A percentile compares a stretch with the other conserved stretches of the same genome.
phyloP scores from a whole-genome alignment of 352 stramenopile genomes.

The Phytophthora idaei region DNA sequence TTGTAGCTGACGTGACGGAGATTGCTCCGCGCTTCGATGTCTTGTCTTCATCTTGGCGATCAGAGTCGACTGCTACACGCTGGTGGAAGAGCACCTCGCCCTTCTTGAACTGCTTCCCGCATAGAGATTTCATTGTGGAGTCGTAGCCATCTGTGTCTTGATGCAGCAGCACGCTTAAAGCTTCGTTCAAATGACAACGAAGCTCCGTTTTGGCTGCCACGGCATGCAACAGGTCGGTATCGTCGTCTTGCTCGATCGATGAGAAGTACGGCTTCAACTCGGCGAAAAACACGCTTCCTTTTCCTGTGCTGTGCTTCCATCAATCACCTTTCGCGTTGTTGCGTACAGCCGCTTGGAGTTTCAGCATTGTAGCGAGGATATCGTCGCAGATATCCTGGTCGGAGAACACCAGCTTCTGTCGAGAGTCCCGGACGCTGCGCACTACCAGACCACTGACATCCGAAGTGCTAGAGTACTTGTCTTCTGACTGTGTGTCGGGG shows the following conservation, averaged over 20 bases:
- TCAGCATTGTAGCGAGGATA: slow-evolving; percentile 58
- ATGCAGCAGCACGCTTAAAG: slow-evolving; percentile 60
- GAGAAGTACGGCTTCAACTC: slow-evolving; percentile 45
- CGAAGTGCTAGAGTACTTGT: slow-evolving; percentile 17
- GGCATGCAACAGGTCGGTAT: slow-evolving; percentile 52
- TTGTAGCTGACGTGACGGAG: no score
- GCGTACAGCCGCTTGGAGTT: slow-evolving; percentile 51
- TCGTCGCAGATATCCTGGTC: slow-evolving; percentile 65
- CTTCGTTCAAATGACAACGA: slow-evolving; percentile 65
- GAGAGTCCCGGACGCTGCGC: slow-evolving; percentile 18
- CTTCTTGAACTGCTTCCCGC: slow-evolving; percentile 53
- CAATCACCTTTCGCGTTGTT: slow-evolving; percentile 36
- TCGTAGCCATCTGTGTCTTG: slow-evolving; percentile 50
- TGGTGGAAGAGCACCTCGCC: slow-evolving; percentile 59
- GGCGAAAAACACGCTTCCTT: slow-evolving; percentile 48
- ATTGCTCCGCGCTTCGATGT: no score
- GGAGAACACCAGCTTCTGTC: slow-evolving; percentile 46
- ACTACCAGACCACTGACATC: slow-evolving; percentile 28
- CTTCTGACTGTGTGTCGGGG: slow-evolving; percentile 12
- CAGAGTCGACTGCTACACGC: slow-evolving; percentile 5
- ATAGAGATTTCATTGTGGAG: slow-evolving; percentile 55
- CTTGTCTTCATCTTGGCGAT: no score
- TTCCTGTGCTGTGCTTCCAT: slow-evolving; percentile 44
- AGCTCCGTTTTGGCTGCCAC: slow-evolving; percentile 59
- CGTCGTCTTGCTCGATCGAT: slow-evolving; percentile 38